Conservation (phyloP, 2,329 filamentous ascomycete species). For the Coccinonectria pachysandricola region DNA sequence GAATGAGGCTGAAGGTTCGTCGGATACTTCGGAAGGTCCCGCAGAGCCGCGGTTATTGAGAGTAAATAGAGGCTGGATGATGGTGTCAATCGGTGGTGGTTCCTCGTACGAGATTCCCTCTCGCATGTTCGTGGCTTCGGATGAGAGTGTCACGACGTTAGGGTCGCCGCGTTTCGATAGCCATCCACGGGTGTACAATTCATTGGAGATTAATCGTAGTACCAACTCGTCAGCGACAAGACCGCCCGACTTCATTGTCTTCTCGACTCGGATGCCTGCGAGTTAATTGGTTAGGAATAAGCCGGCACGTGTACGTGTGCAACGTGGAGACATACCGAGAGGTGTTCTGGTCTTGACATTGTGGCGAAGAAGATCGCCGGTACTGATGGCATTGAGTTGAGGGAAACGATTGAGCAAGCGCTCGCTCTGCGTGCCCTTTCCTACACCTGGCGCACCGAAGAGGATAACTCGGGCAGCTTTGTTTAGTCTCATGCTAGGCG, state of each 20-base stretch:
- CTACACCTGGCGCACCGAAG: conserved; percentile 90
- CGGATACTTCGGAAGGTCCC: conserved; percentile 39
- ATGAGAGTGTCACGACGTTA: conserved; percentile 42
- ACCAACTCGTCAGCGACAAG: conserved; percentile 92
- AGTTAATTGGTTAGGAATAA: conserved; percentile 3
- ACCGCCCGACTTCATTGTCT: conserved; percentile 74
- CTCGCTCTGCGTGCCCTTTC: conserved; percentile 93
- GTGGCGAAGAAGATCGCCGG: conserved; percentile 80
- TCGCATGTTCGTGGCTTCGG: conserved; percentile 28
- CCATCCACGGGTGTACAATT: conserved; percentile 80
- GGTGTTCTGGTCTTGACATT: conserved; percentile 86
- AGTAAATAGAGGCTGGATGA: conserved; percentile 29
- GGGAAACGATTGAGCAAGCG: conserved; percentile 79
- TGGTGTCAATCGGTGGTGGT: conserved; percentile 25
- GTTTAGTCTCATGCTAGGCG: conserved; percentile 50
- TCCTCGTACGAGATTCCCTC: conserved; percentile 27
- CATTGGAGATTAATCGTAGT: conserved; percentile 81
- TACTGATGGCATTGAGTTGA: conserved; percentile 83
- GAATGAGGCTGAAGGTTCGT: conserved; percentile 74
- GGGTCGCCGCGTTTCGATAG: conserved; percentile 42
- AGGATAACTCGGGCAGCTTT: conserved; percentile 88
- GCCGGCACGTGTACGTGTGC: not conserved
- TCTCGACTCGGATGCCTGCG: conserved; percentile 80
- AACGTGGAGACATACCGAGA: conserved; percentile 51
- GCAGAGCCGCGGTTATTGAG: conserved; percentile 28